Evolutionary conservation across 164 flowering plant genomes (phyloP).

Genomic region (Hamamelis virginiana): DNA sequence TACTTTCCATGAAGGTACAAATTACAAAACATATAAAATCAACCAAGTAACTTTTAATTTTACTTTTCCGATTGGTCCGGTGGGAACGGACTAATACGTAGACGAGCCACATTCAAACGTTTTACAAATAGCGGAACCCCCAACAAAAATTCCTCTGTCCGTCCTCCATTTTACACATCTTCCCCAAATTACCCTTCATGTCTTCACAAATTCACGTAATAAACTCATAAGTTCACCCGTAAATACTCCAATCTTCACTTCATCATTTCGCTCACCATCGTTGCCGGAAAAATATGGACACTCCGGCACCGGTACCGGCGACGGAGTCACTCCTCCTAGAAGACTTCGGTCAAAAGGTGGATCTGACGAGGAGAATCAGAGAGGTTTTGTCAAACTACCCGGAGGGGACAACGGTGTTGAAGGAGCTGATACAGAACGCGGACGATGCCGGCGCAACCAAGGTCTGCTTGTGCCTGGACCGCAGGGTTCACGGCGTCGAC

Average conservation of each 20-base stretch:
- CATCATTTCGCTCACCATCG: background rate
- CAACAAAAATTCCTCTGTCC: too few relatives aligned
- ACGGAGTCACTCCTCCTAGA: slow-evolving; percentile 55
- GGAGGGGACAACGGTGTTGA: slow-evolving; percentile 89
- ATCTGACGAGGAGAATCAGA: slow-evolving; percentile 90
- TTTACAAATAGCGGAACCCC: too few relatives aligned
- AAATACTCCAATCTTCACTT: background rate
- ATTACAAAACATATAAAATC: too few relatives aligned
- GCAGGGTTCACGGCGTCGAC: slow-evolving; percentile 51
- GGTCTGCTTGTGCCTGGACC: slow-evolving; percentile 82
- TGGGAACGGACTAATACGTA: too few relatives aligned
- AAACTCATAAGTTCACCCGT: too few relatives aligned
- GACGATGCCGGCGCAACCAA: slow-evolving; percentile 94
- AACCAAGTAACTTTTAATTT: too few relatives aligned
- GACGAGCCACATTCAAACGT: too few relatives aligned
- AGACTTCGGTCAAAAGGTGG: slow-evolving; percentile 97
- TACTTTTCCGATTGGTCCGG: too few relatives aligned
- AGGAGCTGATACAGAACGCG: slow-evolving; percentile 93
- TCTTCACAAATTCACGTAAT: too few relatives aligned
- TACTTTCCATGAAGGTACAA: too few relatives aligned
- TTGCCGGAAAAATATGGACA: slow-evolving; percentile 20
- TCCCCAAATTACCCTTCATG: too few relatives aligned
- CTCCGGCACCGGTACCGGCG: slow-evolving; percentile 16
- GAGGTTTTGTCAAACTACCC: slow-evolving; percentile 91
- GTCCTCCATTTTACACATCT: too few relatives aligned